Percentiles rank a stretch among this genome's conserved stretches.
These are phyloP conservation scores for Mycena rebaudengoi DNA, from an alignment of 768 basidiomycete genomes.

Conservation along the genomic window DNA sequence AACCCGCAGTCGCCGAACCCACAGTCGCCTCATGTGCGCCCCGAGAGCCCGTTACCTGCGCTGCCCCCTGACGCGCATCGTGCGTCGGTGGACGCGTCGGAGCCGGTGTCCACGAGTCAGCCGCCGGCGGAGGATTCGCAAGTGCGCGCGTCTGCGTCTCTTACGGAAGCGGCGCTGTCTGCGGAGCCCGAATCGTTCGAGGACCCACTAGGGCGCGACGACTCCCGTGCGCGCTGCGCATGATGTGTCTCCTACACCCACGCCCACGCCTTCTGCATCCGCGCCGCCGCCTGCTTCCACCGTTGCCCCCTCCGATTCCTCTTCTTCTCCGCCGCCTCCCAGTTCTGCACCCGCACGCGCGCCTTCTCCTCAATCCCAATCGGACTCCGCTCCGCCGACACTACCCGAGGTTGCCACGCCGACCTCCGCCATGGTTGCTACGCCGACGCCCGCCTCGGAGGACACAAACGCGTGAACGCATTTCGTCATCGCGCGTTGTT, in stretches of 20 bases:
- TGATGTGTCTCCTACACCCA: constrained; percentile 5
- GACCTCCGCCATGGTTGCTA: too few relatives aligned
- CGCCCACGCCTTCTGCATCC: not conserved
- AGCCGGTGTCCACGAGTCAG: not conserved
- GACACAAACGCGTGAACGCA: too few relatives aligned
- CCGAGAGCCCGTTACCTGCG: constrained; percentile 29
- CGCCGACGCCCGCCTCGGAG: too few relatives aligned
- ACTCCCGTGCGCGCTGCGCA: constrained; percentile 13
- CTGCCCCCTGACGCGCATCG: constrained; percentile 22
- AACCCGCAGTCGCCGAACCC: constrained; percentile 19
- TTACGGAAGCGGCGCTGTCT: too few relatives aligned
- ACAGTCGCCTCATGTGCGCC: constrained; percentile 13
- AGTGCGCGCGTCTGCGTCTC: too few relatives aligned
- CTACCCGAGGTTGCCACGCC: too few relatives aligned
- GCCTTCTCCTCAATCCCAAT: too few relatives aligned
- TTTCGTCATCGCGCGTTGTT: too few relatives aligned
- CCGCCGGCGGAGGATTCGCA: too few relatives aligned
- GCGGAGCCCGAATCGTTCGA: constrained; percentile 11
- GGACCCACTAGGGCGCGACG: constrained; percentile 24
- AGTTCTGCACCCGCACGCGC: not conserved
- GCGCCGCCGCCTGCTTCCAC: not conserved
- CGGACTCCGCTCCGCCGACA: too few relatives aligned
- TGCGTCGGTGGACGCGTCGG: constrained; percentile 3
- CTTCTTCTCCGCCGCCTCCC: not conserved
- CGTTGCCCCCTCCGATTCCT: not conserved